Conservation (phyloP, 2,329 filamentous ascomycete species). For the Tolypocladium nubicola region DNA sequence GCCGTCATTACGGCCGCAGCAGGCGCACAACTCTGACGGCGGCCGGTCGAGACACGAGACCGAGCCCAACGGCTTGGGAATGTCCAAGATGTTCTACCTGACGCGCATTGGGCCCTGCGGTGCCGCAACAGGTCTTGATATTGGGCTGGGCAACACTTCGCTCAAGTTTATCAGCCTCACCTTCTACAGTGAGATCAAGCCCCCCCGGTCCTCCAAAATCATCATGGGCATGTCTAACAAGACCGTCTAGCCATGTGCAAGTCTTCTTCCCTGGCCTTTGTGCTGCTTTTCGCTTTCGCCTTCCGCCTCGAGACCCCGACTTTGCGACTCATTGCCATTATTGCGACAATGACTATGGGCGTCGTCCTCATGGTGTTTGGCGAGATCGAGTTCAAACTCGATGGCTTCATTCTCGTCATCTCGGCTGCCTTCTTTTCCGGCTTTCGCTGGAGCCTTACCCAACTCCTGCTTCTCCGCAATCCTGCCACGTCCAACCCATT, state of each 20-base stretch:
- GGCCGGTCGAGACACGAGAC: conserved; percentile 40
- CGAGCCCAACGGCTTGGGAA: conserved; percentile 49
- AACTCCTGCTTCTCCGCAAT: conserved; percentile 88
- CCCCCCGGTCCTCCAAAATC: background rate
- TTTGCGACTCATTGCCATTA: conserved; percentile 75
- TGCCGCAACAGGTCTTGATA: conserved; percentile 85
- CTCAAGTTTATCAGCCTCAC: conserved; percentile 93
- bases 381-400: conserved; percentile 77
- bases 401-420: conserved; percentile 89
- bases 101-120: conserved; percentile 89
- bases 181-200: conserved; percentile 64
- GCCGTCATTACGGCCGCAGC: conserved; percentile 66
- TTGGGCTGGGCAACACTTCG: conserved; percentile 91
- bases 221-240: conserved; percentile 11
- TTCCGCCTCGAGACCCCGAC: conserved; percentile 87
- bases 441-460: conserved; percentile 96
- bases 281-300: conserved; percentile 87
- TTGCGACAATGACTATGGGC: conserved; percentile 81
- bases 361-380: conserved; percentile 98
- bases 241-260: conserved; percentile 75
- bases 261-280: conserved; percentile 89
- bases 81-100: conserved; percentile 86
- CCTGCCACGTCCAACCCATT: conserved; percentile 94
- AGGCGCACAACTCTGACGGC: conserved; percentile 33
- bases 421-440: conserved; percentile 89